phyloP scores from a whole-genome alignment of 1,139 yeast species.

The Sugiyamaella neomexicana region DNA sequence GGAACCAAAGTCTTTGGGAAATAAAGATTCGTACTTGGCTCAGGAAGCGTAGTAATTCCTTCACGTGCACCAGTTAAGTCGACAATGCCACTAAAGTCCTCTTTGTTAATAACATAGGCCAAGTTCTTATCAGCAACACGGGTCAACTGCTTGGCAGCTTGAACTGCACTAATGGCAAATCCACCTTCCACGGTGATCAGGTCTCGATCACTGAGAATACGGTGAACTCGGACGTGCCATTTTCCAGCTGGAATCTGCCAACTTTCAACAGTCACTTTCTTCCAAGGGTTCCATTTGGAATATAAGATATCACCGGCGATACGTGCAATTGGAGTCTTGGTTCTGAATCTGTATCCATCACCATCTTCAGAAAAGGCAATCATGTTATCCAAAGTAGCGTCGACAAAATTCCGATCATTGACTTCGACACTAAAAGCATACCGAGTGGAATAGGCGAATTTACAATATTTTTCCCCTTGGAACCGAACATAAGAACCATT shows the following conservation, averaged over 20 bases:
- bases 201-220: conserved; percentile 26
- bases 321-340: conserved; percentile 29
- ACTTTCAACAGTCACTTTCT: conserved; percentile 33
- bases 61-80: conserved; percentile 22
- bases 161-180: conserved; percentile 26
- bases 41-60: conserved; percentile 22
- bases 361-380: conserved; percentile 29
- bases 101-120: conserved; percentile 18
- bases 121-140: conserved; percentile 6
- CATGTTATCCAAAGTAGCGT: conserved; percentile 29
- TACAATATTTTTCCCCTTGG: conserved; percentile 37
- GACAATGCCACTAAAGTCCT: conserved; percentile 27
- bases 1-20: conserved; percentile 26
- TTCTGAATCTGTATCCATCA: conserved; percentile 23
- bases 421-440: conserved; percentile 37
- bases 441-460: conserved; percentile 39
- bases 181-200: conserved; percentile 28
- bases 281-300: conserved; percentile 35
- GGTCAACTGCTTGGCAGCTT: conserved; percentile 20
- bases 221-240: conserved; percentile 36
- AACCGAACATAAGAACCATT: conserved; percentile 29
- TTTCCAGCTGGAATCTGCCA: conserved; percentile 33
- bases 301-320: conserved; percentile 31
- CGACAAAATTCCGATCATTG: conserved; percentile 23
- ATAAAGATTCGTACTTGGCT: conserved; percentile 23